Evolutionary conservation across 805 yeast genomes (phyloP), one percentile per base, ranked within the genome.

Genomic region (Myxozyma geophila): DNA sequence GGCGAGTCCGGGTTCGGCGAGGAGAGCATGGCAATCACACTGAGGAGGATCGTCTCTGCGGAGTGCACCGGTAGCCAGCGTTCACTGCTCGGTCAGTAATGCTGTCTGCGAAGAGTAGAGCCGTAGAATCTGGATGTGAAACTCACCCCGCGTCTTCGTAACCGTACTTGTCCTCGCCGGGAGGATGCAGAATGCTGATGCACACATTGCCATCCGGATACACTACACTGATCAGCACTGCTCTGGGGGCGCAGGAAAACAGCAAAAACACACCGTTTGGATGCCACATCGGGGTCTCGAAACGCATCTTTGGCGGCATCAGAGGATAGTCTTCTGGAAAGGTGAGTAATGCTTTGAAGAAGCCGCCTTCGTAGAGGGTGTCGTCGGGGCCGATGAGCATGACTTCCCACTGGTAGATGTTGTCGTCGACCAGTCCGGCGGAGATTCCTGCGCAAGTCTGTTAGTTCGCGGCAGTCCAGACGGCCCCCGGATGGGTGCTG

Each of bases 31-130:
- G 93, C 87, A 78, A 89, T 83, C 39, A 90, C 96, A 75, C 93
- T 88, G 63, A 90, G 76, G 66, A 90, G 76, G 60, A 90, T 90
- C 77, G 90, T 90, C 76, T 90, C 97, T 15, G 90, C 87, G 71
- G 93, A 88, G 73, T 90, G 97, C 10, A 90, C 90, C 0, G 97
- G 97, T 1, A 92, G 86, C 97, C 97, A 90, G 68, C 96, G 80
- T 75, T 90, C 97, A 71, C 89, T 64, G 54, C 19, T 8, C 4
- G 19, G 28, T 13, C 35, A 40, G 13, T n/a, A 13, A 12, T 13
- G 13, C 43, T n/a, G 50, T 47, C 44, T 56, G 58, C 2, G 2
- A 12, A n/a, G 41, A 35, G 40, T 10, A 10, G 43, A 23, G n/a
- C 15, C n/a, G 35, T 4, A 12, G 28, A 0, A 17, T 51, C 37